Evolutionary conservation across 768 basidiomycete genomes (phyloP), one percentile per base, ranked within the genome.

Genomic region (Pisolithus orientalis): DNA sequence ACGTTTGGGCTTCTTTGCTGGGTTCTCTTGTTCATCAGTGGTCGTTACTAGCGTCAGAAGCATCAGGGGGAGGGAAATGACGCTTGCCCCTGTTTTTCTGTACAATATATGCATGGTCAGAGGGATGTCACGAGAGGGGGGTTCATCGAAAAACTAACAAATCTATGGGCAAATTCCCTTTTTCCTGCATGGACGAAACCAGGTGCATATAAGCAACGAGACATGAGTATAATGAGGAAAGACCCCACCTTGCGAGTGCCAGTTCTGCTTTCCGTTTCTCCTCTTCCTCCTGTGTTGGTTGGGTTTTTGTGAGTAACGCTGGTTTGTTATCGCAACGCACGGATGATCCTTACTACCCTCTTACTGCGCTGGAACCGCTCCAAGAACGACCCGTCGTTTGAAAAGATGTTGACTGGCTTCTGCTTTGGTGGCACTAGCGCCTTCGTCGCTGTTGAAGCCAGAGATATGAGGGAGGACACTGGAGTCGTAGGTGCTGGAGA

Each of bases 381-480:
- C 51, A 85, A 68, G 63, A 85, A 86, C 8, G 83, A 83, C 7
- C 84, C 84, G 58, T 85, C 84, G 62, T 85, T 79, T 50, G 82
- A 75, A 62, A 87, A 87, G 21, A 85, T 76, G 62, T 85, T 86
- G 45, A 72, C 69, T 11, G 75, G 70, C 57, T 79, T 82, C 38
- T 70, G 42, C 60, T 71, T 74, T 16, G 64, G 51, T n/a, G 51
- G 45, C 6, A 47, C 27, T 37, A 21, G 32, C 3, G 13, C 34
- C 34, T 60, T 66, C 3, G 58, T 31, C 17, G 59, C 51, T 8
- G 57, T 37, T 17, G 62, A 58, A 51, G 65, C 55, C 8, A 58
- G 39, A n/a, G 53, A 47, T 21, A 66, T 54, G 44, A 62, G 44
- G n/a, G 65, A 54, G 16, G 68, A 54, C 16, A 62, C 45, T 13